These are phyloP conservation scores for Carex cristatella DNA, from an alignment of 176 grass and related monocot genomes.

Conservation along the genomic window DNA sequence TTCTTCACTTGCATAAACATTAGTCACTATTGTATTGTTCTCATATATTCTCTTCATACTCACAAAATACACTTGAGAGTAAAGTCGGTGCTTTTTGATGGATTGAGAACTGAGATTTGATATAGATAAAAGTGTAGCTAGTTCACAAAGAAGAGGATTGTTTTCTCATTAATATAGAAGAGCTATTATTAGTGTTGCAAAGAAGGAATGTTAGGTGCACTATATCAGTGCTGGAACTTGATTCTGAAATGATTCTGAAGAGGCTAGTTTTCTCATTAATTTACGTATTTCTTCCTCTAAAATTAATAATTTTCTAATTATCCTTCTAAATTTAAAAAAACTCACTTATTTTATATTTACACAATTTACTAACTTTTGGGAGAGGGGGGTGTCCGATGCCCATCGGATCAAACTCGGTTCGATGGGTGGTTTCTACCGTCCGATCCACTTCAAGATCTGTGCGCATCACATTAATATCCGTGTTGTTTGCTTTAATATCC, in stretches of 20 bases:
- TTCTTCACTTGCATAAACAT: conserved; percentile 38
- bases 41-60: conserved; percentile 44
- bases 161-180: not conserved
- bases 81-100: conserved; percentile 29
- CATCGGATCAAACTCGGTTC: too few species aligned
- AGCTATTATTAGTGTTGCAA: not conserved
- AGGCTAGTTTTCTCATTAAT: too few species aligned
- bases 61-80: conserved; percentile 36
- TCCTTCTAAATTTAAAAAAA: too few species aligned
- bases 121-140: conserved; percentile 36
- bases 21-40: conserved; percentile 36
- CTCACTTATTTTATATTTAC: too few species aligned
- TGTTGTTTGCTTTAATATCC: too few species aligned
- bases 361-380: too few species aligned
- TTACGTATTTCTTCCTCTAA: too few species aligned
- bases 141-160: not conserved
- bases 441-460: too few species aligned
- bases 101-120: conserved; percentile 9
- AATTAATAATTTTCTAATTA: too few species aligned
- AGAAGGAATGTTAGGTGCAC: conserved; percentile 10
- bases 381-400: too few species aligned
- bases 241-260: not conserved
- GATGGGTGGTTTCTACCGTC: too few species aligned
- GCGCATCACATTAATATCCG: too few species aligned
- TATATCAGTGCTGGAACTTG: conserved; percentile 6